Base-by-base conservation (phyloP, 1,284 basidiomycete genomes). In the Neonothopanus nambi region DNA sequence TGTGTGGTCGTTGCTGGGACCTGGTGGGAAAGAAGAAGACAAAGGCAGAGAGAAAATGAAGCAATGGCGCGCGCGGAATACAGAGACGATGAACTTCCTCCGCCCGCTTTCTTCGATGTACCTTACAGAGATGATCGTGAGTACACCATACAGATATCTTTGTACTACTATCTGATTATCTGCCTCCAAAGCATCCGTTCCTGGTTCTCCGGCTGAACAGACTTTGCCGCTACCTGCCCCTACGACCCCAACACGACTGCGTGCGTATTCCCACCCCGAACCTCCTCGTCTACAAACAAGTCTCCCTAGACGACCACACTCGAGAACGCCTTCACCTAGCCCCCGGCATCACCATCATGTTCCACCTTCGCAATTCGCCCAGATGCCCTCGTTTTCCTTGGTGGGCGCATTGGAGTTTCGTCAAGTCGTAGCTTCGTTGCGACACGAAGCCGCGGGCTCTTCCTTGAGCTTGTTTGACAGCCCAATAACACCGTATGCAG, bases 341-440 rank as follows among this genome's bases (percentile, higher is more conserved):
- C 20, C 40, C 8, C 40, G 18, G 6, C 38, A 38, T 15, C 63
- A 75, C 3, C 69, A 66, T 58, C 66, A 73, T 5, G 74, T 76
- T 0, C 69, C 71, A 1, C 65, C 68, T 30, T 64, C 74, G 7
- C 70, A 70, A 30, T 58, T 72, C 18, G 65, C 69, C 7, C 79
- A 82, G 55, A 80, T 91, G 70, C 89, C 89, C 1, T 90, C 88
- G 1, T 93, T 95, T 69, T 96, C 94, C 5, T 80, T 98, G 1
- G 82, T 97, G 2, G 92, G 95, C 8, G 95, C 95, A 0, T 82
- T 98, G 49, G 95, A 98, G 68, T 98, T 98, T 70, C 79, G 93
- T 24, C 88, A 95, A 56, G 90, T 97, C 13, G 89, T 98, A 13
- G 80, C 89, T 15, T 89, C 88, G 0, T 76, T 98, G 8, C 81